Evolutionary conservation across 2,329 filamentous ascomycete genomes (phyloP), one percentile per base, ranked within the genome.

Genomic region (Parasarocladium wereldwijsianum): DNA sequence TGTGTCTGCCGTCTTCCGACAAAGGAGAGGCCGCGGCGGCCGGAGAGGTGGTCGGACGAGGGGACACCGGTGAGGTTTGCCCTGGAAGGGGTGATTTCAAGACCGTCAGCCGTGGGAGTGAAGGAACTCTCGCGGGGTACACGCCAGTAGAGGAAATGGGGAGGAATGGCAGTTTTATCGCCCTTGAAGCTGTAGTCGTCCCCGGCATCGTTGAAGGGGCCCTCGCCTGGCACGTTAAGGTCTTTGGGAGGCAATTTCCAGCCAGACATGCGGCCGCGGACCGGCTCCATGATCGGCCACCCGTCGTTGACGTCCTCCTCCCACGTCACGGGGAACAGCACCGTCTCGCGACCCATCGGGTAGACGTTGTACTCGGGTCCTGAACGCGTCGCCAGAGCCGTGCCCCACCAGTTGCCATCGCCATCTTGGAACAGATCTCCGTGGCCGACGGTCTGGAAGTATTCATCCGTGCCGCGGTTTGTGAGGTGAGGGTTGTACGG

Each of bases 1-100:
- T 71, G 58, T 8, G 62, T 62, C 40, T 74, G 69, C 1, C 67
- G 55, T 2, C 64, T 54, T 2, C 60, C 61, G 19, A 74, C 51
- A 30, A 73, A 67, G 0, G 64, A 42, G 16, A 36, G 29, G 3
- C 35, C 35, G 16, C 32, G 32, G n/a, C 33, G 34, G n/a, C 34
- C 33, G 14, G 31, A 33, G 4, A 38, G 26, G 9, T 32, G 25
- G 8, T 28, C 25, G 15, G 18, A 16, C 8, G 26, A 30, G 11
- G 28, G 28, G 7, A 31, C 31, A 1, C 37, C 42, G 1, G 42
- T 40, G 1, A 44, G 37, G 26, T 43, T 43, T 24, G 32, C 32
- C 5, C 38, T 29, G 6, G 35, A 39, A 4, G 42, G 38, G 4
- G 23, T 30, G 17, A 44, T 33, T 9, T 34, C 24, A 3, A 44